Evolutionary conservation across 1,284 basidiomycete genomes (phyloP), one percentile per base, ranked within the genome.

Genomic region (Veloboletus limbatus): DNA sequence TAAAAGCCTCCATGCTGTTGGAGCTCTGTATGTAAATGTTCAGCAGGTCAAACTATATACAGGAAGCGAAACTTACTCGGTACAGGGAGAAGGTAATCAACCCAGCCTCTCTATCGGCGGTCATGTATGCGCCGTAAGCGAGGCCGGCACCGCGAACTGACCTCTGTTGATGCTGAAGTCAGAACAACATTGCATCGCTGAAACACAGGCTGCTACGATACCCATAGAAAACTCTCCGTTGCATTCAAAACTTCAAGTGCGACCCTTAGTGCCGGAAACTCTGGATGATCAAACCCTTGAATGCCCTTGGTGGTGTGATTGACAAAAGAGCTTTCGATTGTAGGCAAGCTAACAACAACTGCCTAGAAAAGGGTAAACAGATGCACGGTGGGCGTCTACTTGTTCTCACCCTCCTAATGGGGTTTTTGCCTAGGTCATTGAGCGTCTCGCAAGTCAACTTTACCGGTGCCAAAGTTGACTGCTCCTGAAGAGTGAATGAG

Each of bases 221-320:
- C 88, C 96, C 97, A 99, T 47, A 99, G 80, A 67, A 88, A 97
- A 54, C 89, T 89, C 71, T 99, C 97, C 40, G 94, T 85, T 3
- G 93, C 96, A 57, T 97, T 97, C 39, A 99, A 72, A 4, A 95
- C 82, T 52, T 94, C 88, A 7, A 88, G 70, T 1, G 94, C 86
- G n/a, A 99, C 80, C 26, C 84, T 79, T 26, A 97, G 70, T 13
- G 88, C 88, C 1, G 96, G 88, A 48, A 86, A 86, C 54, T 97
- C 92, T 1, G 87, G 81, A 64, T 97, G 86, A 51, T 81, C 67
- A 64, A 88, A 93, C 14, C 92, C 91, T 60, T 76, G 71, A 36
- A 92, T 82, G 31, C 88, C 85, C 60, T 86, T 90, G 0, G 90
- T 79, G 11, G 83, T 85, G 62, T 96, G 89, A 21, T 77, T 81